phyloP scores from a whole-genome alignment of 768 basidiomycete genomes.

The Scleroderma bovista region DNA sequence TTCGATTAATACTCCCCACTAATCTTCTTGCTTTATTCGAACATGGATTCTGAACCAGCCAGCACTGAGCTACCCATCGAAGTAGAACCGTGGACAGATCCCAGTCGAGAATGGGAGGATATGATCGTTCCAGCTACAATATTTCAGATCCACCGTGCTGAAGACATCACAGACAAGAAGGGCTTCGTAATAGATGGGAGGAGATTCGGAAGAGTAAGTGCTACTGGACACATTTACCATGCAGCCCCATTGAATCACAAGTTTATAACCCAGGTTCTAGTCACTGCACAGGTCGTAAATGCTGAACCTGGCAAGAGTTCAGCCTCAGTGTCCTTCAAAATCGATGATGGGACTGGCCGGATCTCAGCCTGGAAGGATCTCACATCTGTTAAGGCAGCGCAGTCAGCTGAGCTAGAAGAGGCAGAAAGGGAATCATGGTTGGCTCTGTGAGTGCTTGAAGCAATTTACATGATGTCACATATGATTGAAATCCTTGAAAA shows the following conservation, averaged over 20 bases:
- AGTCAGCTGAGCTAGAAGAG: slow-evolving; percentile 2
- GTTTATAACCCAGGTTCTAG: slow-evolving; percentile 31
- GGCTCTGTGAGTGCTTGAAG: slow-evolving; percentile 12
- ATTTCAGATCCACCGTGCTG: slow-evolving; percentile 44
- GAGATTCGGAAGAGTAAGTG: slow-evolving; percentile 33
- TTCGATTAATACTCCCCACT: too few species aligned
- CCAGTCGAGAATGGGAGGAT: background rate
- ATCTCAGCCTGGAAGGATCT: slow-evolving; percentile 9
- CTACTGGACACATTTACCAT: too few species aligned
- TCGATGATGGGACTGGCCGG: slow-evolving; percentile 37
- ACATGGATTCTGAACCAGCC: background rate
- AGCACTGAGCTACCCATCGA: slow-evolving; percentile 2
- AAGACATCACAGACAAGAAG: slow-evolving; percentile 34
- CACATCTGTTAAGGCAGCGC: background rate
- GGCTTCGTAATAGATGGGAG: slow-evolving; percentile 43
- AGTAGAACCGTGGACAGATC: slow-evolving; percentile 2
- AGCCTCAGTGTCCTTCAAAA: slow-evolving; percentile 10
- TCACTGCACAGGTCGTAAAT: slow-evolving; percentile 41
- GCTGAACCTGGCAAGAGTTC: slow-evolving; percentile 14
- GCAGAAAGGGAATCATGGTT: slow-evolving; percentile 4
- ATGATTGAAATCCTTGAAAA: slow-evolving; percentile 1
- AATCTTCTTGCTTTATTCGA: too few species aligned
- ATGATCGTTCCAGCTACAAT: slow-evolving; percentile 48
- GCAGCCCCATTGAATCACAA: too few species aligned
- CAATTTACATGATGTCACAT: background rate